Evolutionary conservation across 192 early-diverging fungal species (phyloP), one percentile per base, ranked within the genome.

Genomic region (Coemansia sp.): DNA sequence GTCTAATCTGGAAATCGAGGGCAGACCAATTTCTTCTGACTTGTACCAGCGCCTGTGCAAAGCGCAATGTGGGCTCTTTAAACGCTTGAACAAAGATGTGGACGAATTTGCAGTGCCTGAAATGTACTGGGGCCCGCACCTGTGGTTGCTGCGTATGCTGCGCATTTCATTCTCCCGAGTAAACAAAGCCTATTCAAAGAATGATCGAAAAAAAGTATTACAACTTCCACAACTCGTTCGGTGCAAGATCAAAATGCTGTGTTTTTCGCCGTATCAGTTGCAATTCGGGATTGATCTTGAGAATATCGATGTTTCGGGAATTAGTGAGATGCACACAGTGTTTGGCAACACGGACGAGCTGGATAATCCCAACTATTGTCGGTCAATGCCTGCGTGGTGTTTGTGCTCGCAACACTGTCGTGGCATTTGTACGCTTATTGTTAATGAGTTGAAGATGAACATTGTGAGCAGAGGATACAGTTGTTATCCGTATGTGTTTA

Each of bases 391-490:
- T 6, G 53, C 59, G 4, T 77, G 75, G 75, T 72, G 69, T 17
- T 26, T 66, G 1, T 77, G 75, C 38, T 7, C 6, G 0, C 48
- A 26, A 0, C 66, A 77, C 37, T 77, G 75, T 25, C 59, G 58
- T 12, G 75, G 69, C 1, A 72, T 72, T 1, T 77, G 75, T 50
- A 72, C 75, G 22, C 54, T 77, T 7, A 54, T 72, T 4, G 66
- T 77, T 6, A 61, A 57, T 8, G 65, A 77, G 59, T 41, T 77
- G n/a, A 17, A 59, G 3, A 62, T 77, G 68, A 25, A 31, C 4
- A 64, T 70, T 3, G 3, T 57, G 11, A 26, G 61, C 3, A 22
- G 51, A 3, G 27, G 27, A 19, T 58, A 62, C 29, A 49, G 49
- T 57, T 1, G 11, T 8, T 26, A 31, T 8, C 72, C 72, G 7